Conservation (phyloP, 169 alveolate genomes). For the Plasmodium coatneyi region DNA sequence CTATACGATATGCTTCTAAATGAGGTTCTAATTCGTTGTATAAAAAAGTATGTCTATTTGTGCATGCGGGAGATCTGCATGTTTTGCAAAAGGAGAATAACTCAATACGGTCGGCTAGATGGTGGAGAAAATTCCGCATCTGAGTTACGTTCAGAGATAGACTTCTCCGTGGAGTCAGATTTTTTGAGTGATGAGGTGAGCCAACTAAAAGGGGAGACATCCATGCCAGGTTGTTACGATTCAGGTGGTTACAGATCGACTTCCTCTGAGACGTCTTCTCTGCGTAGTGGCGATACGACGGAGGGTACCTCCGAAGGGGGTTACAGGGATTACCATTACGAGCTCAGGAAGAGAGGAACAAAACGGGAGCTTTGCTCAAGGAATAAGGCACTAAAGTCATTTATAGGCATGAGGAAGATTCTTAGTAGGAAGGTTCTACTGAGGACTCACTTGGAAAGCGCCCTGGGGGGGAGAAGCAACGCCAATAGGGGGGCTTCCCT, state of each 20-base stretch:
- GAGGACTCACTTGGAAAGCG: background rate
- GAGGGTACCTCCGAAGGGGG: background rate
- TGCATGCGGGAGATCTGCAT: constrained; percentile 40
- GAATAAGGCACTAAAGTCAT: constrained; percentile 11
- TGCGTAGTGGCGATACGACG: background rate
- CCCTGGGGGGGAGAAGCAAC: background rate
- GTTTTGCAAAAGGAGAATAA: constrained; percentile 24
- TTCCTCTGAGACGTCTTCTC: background rate
- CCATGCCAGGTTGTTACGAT: background rate
- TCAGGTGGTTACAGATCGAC: background rate
- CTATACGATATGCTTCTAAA: constrained; percentile 16
- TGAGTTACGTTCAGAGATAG: background rate
- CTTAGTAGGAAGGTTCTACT: background rate
- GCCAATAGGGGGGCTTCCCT: background rate
- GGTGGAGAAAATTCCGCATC: background rate
- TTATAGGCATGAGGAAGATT: background rate
- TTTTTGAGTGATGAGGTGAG: background rate
- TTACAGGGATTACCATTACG: background rate
- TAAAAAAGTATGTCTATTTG: background rate
- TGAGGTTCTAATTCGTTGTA: constrained; percentile 54
- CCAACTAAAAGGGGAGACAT: background rate
- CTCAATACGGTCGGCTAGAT: background rate
- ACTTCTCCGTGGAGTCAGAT: background rate
- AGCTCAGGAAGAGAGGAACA: background rate
- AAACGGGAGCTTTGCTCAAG: background rate